Conservation (phyloP, 164 flowering plant genomes). For the Tetracentron sinense region DNA sequence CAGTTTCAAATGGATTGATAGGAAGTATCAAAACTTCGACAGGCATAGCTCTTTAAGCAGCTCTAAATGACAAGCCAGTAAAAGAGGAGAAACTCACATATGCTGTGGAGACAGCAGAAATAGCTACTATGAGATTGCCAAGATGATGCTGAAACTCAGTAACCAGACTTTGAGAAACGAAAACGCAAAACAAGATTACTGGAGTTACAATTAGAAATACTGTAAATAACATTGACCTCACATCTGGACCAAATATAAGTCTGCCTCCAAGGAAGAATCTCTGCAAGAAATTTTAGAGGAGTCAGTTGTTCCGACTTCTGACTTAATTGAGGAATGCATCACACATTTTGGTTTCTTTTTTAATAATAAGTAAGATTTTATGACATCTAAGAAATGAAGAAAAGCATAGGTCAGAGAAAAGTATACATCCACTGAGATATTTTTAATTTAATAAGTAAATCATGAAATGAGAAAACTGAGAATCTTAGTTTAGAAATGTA, state of each 20-base stretch:
- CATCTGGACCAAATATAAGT: constrained; percentile 77
- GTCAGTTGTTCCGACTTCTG: not conserved
- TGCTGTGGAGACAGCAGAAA: constrained; percentile 35
- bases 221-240: constrained; percentile 51
- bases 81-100: constrained; percentile 42
- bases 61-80: not conserved
- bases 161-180: constrained; percentile 43
- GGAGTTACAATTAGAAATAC: constrained; percentile 49
- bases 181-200: constrained; percentile 41
- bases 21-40: not conserved
- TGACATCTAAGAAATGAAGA: too few relatives aligned
- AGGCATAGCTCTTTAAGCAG: not conserved
- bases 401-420: constrained; percentile 1
- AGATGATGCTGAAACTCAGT: constrained; percentile 31
- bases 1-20: not conserved
- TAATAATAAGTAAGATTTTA: too few relatives aligned
- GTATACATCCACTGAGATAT: not conserved
- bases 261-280: constrained; percentile 63
- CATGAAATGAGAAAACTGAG: too few relatives aligned
- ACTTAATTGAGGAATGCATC: not conserved
- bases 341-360: not conserved
- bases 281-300: constrained; percentile 36
- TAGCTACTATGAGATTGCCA: constrained; percentile 35
- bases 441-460: too few relatives aligned
- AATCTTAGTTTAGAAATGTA: not conserved